Conservation (phyloP, 768 basidiomycete genomes). For the Collybia sp. region DNA sequence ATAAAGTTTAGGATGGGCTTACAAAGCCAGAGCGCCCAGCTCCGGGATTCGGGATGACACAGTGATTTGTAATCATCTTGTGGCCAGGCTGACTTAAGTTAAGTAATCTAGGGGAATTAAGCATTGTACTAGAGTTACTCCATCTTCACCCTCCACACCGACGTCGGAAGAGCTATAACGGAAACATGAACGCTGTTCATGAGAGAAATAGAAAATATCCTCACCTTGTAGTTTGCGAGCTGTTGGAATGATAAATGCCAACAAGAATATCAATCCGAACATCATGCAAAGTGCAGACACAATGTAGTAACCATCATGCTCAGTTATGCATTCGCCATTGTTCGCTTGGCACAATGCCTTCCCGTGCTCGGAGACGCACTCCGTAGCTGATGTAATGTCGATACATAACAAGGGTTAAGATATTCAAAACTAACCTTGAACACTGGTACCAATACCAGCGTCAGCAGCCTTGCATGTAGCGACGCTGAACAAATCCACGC, state of each 20-base stretch:
- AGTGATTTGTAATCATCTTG: no score
- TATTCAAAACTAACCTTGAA: slow-evolving; percentile 41
- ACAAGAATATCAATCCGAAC: slow-evolving; percentile 69
- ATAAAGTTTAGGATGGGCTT: background rate
- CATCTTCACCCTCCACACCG: slow-evolving; percentile 68
- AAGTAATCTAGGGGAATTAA: slow-evolving; percentile 2
- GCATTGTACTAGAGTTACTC: slow-evolving; percentile 17
- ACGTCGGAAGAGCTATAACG: slow-evolving; percentile 55
- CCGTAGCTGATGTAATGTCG: slow-evolving; percentile 47
- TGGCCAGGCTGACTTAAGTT: no score
- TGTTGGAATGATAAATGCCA: slow-evolving; percentile 78
- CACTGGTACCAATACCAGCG: slow-evolving; percentile 42
- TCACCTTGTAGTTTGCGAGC: slow-evolving; percentile 83
- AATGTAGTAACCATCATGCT: slow-evolving; percentile 90
- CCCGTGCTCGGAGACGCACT: slow-evolving; percentile 92
- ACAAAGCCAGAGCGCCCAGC: background rate
- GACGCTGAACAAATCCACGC: slow-evolving; percentile 83
- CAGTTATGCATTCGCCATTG: slow-evolving; percentile 76
- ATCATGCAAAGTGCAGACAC: slow-evolving; percentile 75
- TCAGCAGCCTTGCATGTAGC: slow-evolving; percentile 78
- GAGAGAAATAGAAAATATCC: slow-evolving; percentile 15
- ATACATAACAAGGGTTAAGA: slow-evolving; percentile 1
- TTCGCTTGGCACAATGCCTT: slow-evolving; percentile 72
- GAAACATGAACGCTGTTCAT: slow-evolving; percentile 5
- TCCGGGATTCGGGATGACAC: no score